A percentile compares a stretch with the other conserved stretches of the same genome.
These are phyloP conservation scores for Cystobasidium onofrii DNA, from an alignment of 768 basidiomycete genomes.

Conservation along the genomic window DNA sequence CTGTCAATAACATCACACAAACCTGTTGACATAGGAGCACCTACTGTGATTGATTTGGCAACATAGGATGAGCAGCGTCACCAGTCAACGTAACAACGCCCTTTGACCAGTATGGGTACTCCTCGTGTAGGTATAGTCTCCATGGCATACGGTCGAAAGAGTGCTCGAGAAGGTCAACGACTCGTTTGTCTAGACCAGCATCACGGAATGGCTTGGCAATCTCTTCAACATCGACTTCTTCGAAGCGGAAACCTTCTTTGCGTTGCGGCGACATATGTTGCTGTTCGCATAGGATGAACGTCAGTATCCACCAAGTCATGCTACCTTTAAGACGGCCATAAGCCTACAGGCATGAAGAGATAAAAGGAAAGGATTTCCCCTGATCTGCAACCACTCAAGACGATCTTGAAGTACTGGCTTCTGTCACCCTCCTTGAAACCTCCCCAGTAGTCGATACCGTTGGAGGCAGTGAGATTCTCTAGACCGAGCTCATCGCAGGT, in stretches of 20 bases:
- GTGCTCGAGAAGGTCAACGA: slow-evolving; percentile 35
- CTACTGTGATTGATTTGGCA: slow-evolving; percentile 54
- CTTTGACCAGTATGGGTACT: slow-evolving; percentile 37
- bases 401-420: slow-evolving; percentile 41
- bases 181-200: slow-evolving; percentile 36
- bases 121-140: slow-evolving; percentile 39
- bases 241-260: slow-evolving; percentile 33
- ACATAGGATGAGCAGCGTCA: slow-evolving; percentile 56
- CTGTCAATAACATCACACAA: neutral
- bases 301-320: neutral
- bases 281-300: neutral
- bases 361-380: slow-evolving; percentile 41
- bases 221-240: slow-evolving; percentile 34
- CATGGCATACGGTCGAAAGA: slow-evolving; percentile 43
- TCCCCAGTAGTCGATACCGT: slow-evolving; percentile 40
- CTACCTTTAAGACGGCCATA: neutral
- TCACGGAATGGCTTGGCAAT: slow-evolving; percentile 32
- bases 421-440: slow-evolving; percentile 35
- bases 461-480: slow-evolving; percentile 32
- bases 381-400: slow-evolving; percentile 37
- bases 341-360: slow-evolving; percentile 38
- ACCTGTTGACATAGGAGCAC: too few relatives aligned
- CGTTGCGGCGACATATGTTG: slow-evolving; percentile 36
- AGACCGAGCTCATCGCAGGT: slow-evolving; percentile 37
- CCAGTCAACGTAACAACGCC: slow-evolving; percentile 55